A percentile compares a stretch with the other conserved stretches of the same genome.
These are phyloP conservation scores for Mucor indicus DNA, from an alignment of 371 early-diverging fungal genomes.

Conservation along the genomic window DNA sequence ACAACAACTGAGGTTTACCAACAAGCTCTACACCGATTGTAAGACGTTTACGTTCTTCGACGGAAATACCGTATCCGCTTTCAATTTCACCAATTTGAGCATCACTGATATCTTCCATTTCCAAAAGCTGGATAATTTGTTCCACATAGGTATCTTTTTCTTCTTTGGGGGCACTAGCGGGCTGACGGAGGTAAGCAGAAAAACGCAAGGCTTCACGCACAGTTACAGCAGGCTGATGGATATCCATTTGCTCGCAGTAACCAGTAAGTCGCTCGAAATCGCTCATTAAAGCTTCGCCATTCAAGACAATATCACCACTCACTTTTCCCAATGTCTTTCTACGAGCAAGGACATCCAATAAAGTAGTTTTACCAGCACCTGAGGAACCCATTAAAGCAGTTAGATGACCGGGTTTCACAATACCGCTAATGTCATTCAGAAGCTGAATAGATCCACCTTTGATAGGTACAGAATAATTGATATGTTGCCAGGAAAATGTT, in stretches of 20 bases:
- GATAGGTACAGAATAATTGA: conserved; percentile 52
- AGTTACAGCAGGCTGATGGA: conserved; percentile 60
- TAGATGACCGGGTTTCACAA: conserved; percentile 64
- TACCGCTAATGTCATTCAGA: conserved; percentile 42
- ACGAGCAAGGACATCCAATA: conserved; percentile 77
- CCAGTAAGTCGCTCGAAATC: conserved; percentile 74
- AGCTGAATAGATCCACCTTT: conserved; percentile 49
- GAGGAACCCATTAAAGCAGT: conserved; percentile 83
- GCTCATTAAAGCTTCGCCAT: conserved; percentile 38
- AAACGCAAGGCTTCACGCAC: conserved; percentile 65
- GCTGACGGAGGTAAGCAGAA: conserved; percentile 63
- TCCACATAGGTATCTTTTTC: conserved; percentile 61
- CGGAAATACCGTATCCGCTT: conserved; percentile 39
- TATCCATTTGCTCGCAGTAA: conserved; percentile 81
- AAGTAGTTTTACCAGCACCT: conserved; percentile 87
- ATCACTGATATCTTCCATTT: conserved; percentile 50
- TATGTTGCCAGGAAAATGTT: conserved; percentile 51
- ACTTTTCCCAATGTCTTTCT: conserved; percentile 77
- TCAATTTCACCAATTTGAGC: conserved; percentile 44
- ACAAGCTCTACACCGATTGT: conserved; percentile 68
- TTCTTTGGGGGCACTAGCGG: conserved; percentile 38
- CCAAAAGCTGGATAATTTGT: conserved; percentile 54
- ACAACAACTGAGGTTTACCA: conserved; percentile 68
- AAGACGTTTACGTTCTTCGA: conserved; percentile 64
- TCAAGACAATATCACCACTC: conserved; percentile 63